Base-by-base conservation (phyloP, 768 basidiomycete species). In the Sporobolomyces roseus region DNA sequence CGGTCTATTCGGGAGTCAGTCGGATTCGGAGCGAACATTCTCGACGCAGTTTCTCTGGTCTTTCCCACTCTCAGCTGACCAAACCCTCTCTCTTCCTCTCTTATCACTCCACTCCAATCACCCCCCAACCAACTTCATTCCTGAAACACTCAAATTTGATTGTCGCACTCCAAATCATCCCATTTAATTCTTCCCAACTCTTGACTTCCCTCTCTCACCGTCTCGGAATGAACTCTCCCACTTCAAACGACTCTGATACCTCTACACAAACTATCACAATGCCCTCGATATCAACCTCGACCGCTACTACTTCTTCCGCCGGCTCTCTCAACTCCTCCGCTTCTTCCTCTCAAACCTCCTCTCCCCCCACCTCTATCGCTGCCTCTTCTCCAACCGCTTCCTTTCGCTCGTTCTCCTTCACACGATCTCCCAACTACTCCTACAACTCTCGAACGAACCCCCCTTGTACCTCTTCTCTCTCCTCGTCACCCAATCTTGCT, bases 391-490 rank as follows among this genome's bases (percentile, higher is more conserved):
- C 45, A 35, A 49, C 55, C 27, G 14, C 64, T n/a, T 52, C 50
- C 17, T 51, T 59, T 51, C 33, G 58, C 1, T 49, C 53, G 0
- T 61, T 53, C 19, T 53, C 55, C 21, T 63, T 61, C 41, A 25
- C 36, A 45, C 59, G 59, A 3, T 32, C 58, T 9, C 58, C 58
- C 21, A 62, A 50, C 25, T 50, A 49, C 16, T 27, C 32, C 65
- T 52, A 49, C 46, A 17, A 46, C 25, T 23, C 54, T 9, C n/a
- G 46, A 23, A 41, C 59, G 16, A 46, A 33, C 10, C 43, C 49
- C 36, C 25, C 33, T 27, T 48, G n/a, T 19, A 12, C 12, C 35
- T 12, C 21, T 16, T 51, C 55, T 13, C 52, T 48, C 19, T 5
- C 23, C 17, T 33, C 56, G 25, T 36, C 55, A 36, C 29, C 56